Base-by-base conservation (phyloP, 495 filamentous ascomycete species). In the Penicillium egyptiacum region DNA sequence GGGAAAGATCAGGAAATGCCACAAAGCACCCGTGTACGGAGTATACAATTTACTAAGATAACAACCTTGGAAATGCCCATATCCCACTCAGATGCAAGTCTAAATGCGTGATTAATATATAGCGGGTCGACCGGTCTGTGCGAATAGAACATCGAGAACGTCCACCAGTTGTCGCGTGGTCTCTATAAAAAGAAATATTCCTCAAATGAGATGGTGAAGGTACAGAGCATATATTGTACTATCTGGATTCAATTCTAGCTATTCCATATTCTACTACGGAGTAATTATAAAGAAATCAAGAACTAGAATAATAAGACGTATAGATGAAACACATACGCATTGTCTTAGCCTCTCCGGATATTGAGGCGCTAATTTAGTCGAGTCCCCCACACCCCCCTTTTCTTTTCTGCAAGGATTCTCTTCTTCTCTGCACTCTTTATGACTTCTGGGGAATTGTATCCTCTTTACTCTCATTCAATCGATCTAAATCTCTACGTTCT, bases 291-390 rank as follows among this genome's bases (percentile, higher is more conserved):
- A 16, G 5, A 39, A 39, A 39, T 39, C 16, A 9, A 31, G 5
- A 7, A 3, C 14, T 16, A 16, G 14, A 10, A 44, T 12, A 12
- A 7, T 10, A 17, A 8, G 14, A 37, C n/a, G 6, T 46, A 9
- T 46, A 46, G 25, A 47, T 47, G 45, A 48, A 48, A 33, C 45
- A 30, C 26, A 33, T 28, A 5, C 26, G 41, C 41, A 22, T 31
- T 17, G 26, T 48, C 45, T 48, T 48, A 48, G 45, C 28, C 45
- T 19, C 45, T 48, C 45, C 26, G 45, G 45, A 48, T 31, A 31
- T 48, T 48, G 45, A 30, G n/a, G 45, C 45, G 45, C 45, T 48
- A 48, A 48, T 30, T 31, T 50, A 35, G 47, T 35, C 45, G 26
- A 17, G 8, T 5, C n/a, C 47, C 31, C 47, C 47, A 50, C 47